Evolutionary conservation across 768 basidiomycete genomes (phyloP), one percentile per base, ranked within the genome.

Genomic region (Amylocystis lapponica): DNA sequence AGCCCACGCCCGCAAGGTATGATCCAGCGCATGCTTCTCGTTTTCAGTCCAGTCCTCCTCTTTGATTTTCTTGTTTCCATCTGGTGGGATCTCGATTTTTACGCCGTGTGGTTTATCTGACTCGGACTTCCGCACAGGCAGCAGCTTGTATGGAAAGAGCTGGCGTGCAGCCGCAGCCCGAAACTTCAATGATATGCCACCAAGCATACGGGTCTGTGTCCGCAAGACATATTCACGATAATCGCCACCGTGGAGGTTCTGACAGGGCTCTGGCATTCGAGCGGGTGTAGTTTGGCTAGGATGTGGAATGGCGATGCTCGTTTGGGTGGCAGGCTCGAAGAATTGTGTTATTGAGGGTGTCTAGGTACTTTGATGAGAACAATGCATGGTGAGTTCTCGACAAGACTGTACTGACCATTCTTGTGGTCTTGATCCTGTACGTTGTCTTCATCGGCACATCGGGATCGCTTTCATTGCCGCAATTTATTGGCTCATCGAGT

Each of bases 121-220:
- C n/a, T 2, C 20, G n/a, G n/a, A n/a, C 26, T 27, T 27, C 22
- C 7, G 16, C 9, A 30, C 13, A 3, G 39, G 26, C 5, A 40
- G 30, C 1, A 27, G 39, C 21, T 41, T 41, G 14, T 41, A 41
- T 1, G 39, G 39, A 17, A 35, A 22, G 19, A 36, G 3, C 17
- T 41, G 33, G 9, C 39, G 34, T 2, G 26, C 23, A 3, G 36
- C 27, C 3, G 32, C 32, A 16, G 39, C 39, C 4, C 41, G 31
- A 12, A 34, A 36, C 19, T 2, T 4, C 6, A 34, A 27, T 7
- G 45, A 46, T 14, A 46, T 22, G 2, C 45, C 45, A 1, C 45
- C 39, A 1, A 46, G 39, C 3, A 21, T 32, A 8, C 45, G 45
- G 3, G 45, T 46, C 2, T 46, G 39, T 2, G 45, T 46, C 4